phyloP scores from a whole-genome alignment of 805 yeast genomes.

The Sugiyamaella chiloensis region DNA sequence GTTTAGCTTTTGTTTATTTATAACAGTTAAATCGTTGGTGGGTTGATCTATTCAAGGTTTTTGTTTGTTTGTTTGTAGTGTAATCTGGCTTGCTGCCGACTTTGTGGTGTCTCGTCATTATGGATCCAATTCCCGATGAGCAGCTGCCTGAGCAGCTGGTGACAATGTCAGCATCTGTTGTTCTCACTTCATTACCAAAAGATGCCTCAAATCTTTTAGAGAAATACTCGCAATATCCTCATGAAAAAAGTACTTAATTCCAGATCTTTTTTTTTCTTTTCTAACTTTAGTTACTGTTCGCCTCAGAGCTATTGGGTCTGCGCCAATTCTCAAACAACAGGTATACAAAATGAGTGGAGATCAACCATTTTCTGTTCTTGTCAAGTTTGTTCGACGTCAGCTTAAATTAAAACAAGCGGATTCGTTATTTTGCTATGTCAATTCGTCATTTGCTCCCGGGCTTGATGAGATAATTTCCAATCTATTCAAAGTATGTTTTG shows the following conservation, averaged over 20 bases:
- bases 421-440: constrained; percentile 39
- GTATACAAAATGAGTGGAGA: constrained; percentile 44
- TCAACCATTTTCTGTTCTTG: constrained; percentile 46
- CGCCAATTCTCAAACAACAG: constrained; percentile 46
- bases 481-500: constrained; percentile 22
- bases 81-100: too few species aligned
- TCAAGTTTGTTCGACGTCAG: constrained; percentile 42
- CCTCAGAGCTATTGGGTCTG: constrained; percentile 54
- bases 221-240: constrained; percentile 25
- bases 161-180: constrained; percentile 34
- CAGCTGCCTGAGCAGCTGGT: constrained; percentile 27
- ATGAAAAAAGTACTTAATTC: constrained; percentile 19
- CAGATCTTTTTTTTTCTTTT: neutral
- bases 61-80: too few species aligned
- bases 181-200: constrained; percentile 30
- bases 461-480: constrained; percentile 36
- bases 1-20: too few species aligned
- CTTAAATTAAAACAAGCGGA: constrained; percentile 29
- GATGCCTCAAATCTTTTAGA: constrained; percentile 31
- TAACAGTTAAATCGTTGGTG: too few species aligned
- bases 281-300: constrained; percentile 41
- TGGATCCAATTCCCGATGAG: constrained; percentile 31
- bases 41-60: too few species aligned
- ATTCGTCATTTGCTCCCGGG: constrained; percentile 40
- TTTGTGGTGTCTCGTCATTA: too few species aligned